These are phyloP conservation scores for Annulohypoxylon truncatum DNA, from an alignment of 2,329 filamentous ascomycete species.

Conservation along the genomic window DNA sequence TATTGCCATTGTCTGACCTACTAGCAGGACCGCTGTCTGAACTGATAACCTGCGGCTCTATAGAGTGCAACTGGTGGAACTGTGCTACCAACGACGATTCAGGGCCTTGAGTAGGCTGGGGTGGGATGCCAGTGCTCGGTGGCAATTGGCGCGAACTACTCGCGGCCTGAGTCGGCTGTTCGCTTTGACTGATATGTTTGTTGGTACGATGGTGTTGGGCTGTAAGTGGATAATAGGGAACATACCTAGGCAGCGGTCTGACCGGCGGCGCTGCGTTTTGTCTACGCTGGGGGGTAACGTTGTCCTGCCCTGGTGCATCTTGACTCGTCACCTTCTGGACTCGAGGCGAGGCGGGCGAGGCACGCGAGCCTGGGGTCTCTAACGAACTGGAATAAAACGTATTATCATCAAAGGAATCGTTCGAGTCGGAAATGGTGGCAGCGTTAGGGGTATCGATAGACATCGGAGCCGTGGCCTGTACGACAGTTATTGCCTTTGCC, in stretches of 20 bases:
- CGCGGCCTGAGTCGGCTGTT: conserved; percentile 30
- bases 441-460: conserved; percentile 65
- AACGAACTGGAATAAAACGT: conserved; percentile 96
- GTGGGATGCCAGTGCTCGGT: conserved; percentile 17
- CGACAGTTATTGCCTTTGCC: conserved; percentile 75
- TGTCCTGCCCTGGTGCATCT: conserved; percentile 54
- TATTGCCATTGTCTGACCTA: conserved; percentile 56
- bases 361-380: conserved; percentile 74
- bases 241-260: conserved; percentile 24
- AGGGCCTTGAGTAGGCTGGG: conserved; percentile 26
- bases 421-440: conserved; percentile 71
- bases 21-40: conserved; percentile 58
- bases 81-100: conserved; percentile 24
- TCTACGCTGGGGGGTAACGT: conserved; percentile 51
- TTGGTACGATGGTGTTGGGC: conserved; percentile 27
- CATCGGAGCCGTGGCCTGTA: conserved; percentile 73
- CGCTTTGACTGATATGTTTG: conserved; percentile 26
- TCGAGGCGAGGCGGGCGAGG: conserved; percentile 60
- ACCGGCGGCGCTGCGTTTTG: conserved; percentile 37
- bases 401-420: conserved; percentile 90
- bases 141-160: conserved; percentile 37
- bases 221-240: conserved; percentile 18
- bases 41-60: conserved; percentile 49
- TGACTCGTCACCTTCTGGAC: conserved; percentile 59
- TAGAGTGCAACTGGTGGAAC: conserved; percentile 35